Base-by-base conservation (phyloP, 441 rosid genomes). In the Populus hybrid region DNA sequence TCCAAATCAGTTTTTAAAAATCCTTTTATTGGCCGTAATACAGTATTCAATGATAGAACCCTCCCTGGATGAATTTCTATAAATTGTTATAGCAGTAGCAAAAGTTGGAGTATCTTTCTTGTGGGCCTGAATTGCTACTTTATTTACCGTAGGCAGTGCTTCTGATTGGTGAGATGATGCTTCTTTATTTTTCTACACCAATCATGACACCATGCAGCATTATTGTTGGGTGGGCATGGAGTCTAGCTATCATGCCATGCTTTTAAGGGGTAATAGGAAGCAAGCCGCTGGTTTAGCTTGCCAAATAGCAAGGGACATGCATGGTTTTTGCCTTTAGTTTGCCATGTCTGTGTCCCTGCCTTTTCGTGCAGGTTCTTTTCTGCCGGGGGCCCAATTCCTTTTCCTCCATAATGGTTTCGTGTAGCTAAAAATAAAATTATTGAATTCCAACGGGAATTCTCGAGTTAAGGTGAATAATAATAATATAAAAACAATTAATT, bases 191-290 rank as follows among this genome's bases (percentile, higher is more conserved):
- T 24, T 42, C 34, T 1, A 23, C 18, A 46, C 16, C 53, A 71
- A 4, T n/a, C 1, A 5, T 70, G 68, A 9, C 73, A 35, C 69
- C 76, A 7, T 72, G 57, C 46, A 64, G 32, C 34, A 34, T 26
- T 42, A 65, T 38, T 18, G 42, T 19, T 40, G 6, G 57, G 19
- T 46, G 57, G 57, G 57, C 57, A 46, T 46, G 57, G 57, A 38
- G 57, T 46, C 57, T 12, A 46, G 53, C 1, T 46, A 46, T 46
- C 53, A 46, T 46, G 53, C 16, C 57, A 14, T 46, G 61, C 85
- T 75, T 84, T 80, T 77, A 35, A 77, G 82, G 65, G 38, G 67
- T 32, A n/a, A 35, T 64, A 59, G 42, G 40, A 26, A 50, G 42
- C 59, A 71, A 79, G 81, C 14, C 30, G 72, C 69, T 57, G 67